A percentile compares a stretch with the other conserved stretches of the same genome.
These are phyloP conservation scores for Moniliella sp. DNA, from an alignment of 1,284 basidiomycete genomes.

Conservation along the genomic window DNA sequence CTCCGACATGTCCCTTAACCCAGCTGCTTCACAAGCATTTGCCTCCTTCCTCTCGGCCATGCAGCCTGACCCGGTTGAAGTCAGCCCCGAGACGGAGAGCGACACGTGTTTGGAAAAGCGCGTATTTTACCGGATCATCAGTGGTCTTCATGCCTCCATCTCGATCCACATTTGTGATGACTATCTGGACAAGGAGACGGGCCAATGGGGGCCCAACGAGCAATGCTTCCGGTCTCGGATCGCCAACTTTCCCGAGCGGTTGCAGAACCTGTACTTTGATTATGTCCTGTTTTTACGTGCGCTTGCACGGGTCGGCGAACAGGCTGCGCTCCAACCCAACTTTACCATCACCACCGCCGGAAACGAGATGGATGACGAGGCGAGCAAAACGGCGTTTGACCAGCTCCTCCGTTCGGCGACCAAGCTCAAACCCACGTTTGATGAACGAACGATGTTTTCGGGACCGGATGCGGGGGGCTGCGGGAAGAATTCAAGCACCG, in stretches of 20 bases:
- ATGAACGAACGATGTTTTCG: constrained; percentile 29
- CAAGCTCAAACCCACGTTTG: constrained; percentile 28
- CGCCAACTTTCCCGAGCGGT: constrained; percentile 76
- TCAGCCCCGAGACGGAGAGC: constrained; percentile 12
- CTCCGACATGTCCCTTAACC: not conserved
- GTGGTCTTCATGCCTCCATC: constrained; percentile 86
- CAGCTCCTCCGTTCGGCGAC: constrained; percentile 14
- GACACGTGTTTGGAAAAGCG: constrained; percentile 66
- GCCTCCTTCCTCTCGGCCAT: constrained; percentile 19
- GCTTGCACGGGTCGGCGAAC: constrained; percentile 76
- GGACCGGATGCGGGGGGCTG: constrained; percentile 48
- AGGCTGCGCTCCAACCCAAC: no score
- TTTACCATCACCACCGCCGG: no score
- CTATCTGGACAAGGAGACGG: constrained; percentile 69
- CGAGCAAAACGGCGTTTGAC: no score
- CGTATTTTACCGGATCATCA: constrained; percentile 88
- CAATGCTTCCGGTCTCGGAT: constrained; percentile 75
- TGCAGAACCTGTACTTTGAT: constrained; percentile 95
- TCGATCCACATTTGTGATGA: constrained; percentile 88
- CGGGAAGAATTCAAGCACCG: constrained; percentile 89
- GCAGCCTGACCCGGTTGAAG: constrained; percentile 33
- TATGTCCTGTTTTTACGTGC: constrained; percentile 76
- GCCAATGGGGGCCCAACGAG: constrained; percentile 78
- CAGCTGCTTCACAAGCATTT: no score
- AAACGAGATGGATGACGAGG: constrained; percentile 16